Evolutionary conservation across 2,329 filamentous ascomycete genomes (phyloP), one percentile per base, ranked within the genome.

Genomic region (Cercospora janseana): DNA sequence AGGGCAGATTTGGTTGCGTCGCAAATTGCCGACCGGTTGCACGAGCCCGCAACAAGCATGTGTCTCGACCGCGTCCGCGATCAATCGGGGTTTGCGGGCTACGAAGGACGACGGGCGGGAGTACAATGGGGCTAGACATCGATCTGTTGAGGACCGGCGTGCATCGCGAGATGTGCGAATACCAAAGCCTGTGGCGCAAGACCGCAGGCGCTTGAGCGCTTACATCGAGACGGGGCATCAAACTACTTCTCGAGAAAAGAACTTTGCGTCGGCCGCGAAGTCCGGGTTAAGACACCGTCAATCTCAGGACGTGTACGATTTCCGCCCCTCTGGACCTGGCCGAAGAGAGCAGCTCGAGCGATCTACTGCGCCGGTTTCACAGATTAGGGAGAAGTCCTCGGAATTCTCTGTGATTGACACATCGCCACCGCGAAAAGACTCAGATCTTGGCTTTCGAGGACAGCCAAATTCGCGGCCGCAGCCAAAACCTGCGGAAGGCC

Each of bases 31-130:
- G 6, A 7, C 18, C 16, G 6, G 20, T n/a, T 23, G 6, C 15
- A 15, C 12, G 31, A 32, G n/a, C n/a, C n/a, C n/a, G n/a, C 46
- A 42, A 26, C 49, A 47, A 37, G 18, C 50, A 16, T 60, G 63
- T 26, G 77, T 79, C 16, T 84, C 82, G 32, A 75, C 88, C 31
- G 79, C 75, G 52, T 86, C 85, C 7, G 85, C 85, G 34, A 89
- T 90, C 62, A 79, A 82, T 57, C 75, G 78, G 37, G 86, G 86
- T 10, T 74, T 88, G 47, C 80, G 82, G 62, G 52, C 57, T 23
- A 54, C 50, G 21, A 50, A 46, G 51, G 35, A 52, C 43, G 52
- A 55, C 13, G 37, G 42, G n/a, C 28, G 37, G 6, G 23, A 20
- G 13, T 27, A 47, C 47, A 52, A 45, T 51, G 57, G 52, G 38